Conservation (phyloP, 225 moss, liverwort and hornwort genomes). For the Polytrichum formosum region DNA sequence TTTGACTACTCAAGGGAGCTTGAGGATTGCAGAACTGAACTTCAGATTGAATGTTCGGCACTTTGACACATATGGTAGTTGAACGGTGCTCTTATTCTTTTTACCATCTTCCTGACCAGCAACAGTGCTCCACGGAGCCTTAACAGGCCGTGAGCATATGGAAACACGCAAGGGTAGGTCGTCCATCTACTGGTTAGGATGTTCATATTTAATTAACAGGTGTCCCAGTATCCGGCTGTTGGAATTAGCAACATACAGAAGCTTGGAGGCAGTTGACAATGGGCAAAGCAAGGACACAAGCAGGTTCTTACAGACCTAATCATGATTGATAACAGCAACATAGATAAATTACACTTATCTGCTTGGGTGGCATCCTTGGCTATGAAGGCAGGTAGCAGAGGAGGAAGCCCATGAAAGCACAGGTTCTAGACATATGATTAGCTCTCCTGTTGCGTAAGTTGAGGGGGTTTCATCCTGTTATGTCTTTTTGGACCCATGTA, state of each 20-base stretch:
- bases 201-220: neutral
- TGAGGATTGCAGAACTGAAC: neutral
- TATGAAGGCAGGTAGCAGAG: neutral
- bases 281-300: neutral
- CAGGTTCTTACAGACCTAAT: constrained; percentile 5
- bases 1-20: neutral
- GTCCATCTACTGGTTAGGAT: neutral
- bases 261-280: neutral
- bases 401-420: neutral
- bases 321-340: neutral
- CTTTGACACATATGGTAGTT: neutral
- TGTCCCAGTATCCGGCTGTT: neutral
- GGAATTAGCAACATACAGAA: constrained; percentile 4
- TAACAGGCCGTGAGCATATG: neutral
- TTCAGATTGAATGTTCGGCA: neutral
- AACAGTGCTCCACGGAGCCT: neutral
- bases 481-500: neutral
- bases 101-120: constrained; percentile 1
- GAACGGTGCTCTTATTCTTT: no score
- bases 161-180: neutral
- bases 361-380: neutral
- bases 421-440: neutral
- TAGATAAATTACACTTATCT: neutral
- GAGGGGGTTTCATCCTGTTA: neutral
- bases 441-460: neutral